Evolutionary conservation across 805 yeast genomes (phyloP).

Genomic region (Candida piceae): DNA sequence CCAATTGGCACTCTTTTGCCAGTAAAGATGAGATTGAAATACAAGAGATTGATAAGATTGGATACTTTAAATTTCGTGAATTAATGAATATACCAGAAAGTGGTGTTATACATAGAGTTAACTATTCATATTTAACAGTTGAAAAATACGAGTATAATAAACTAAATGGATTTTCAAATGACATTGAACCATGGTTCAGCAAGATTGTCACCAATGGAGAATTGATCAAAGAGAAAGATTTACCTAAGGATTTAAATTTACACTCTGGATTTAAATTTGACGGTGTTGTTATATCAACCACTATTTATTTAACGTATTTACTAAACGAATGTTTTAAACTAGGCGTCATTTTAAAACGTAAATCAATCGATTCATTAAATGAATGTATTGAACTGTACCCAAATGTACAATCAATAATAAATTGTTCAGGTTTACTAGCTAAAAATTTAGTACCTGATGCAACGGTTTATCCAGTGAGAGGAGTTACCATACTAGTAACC

Average conservation of each 20-base stretch:
- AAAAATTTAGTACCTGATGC: slow-evolving; percentile 38
- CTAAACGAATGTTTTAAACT: slow-evolving; percentile 36
- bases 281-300: slow-evolving; percentile 26
- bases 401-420: slow-evolving; percentile 47
- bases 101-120: slow-evolving; percentile 37
- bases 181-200: slow-evolving; percentile 44
- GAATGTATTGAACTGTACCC: too few relatives aligned
- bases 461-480: slow-evolving; percentile 48
- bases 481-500: slow-evolving; percentile 51
- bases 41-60: slow-evolving; percentile 40
- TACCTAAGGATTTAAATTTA: slow-evolving; percentile 28
- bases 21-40: slow-evolving; percentile 30
- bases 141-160: slow-evolving; percentile 13
- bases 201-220: slow-evolving; percentile 37
- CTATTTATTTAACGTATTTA: slow-evolving; percentile 25
- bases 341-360: slow-evolving; percentile 41
- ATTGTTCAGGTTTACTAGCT: slow-evolving; percentile 53
- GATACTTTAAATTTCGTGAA: slow-evolving; percentile 42
- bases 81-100: slow-evolving; percentile 45
- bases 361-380: too few relatives aligned
- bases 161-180: slow-evolving; percentile 3
- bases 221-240: slow-evolving; percentile 24
- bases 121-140: slow-evolving; percentile 15
- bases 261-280: slow-evolving; percentile 41
- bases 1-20: slow-evolving; percentile 66